Conservation (phyloP, 148 eudicot genomes). For the Rhododendron molle region DNA sequence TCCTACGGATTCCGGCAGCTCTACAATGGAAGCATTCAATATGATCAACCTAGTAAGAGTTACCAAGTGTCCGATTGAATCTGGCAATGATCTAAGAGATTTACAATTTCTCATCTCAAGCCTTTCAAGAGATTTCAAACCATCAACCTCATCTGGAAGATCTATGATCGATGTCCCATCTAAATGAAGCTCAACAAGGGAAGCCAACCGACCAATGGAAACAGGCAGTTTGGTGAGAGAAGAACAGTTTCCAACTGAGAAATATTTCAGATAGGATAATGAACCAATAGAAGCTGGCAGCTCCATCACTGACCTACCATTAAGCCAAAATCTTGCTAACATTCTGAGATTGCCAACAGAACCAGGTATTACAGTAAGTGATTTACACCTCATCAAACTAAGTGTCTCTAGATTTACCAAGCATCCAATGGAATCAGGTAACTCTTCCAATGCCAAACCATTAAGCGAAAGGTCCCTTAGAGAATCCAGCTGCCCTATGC, state of each 20-base stretch:
- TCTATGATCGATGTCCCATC: slow-evolving; percentile 19
- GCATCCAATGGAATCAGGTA: too few species aligned
- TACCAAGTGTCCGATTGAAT: slow-evolving; percentile 34
- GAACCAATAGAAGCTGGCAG: too few species aligned
- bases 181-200: slow-evolving; percentile 38
- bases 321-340: too few species aligned
- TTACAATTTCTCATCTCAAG: slow-evolving; percentile 40
- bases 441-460: too few species aligned
- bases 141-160: slow-evolving; percentile 45
- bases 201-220: slow-evolving; percentile 34
- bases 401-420: too few species aligned
- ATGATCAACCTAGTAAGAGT: slow-evolving; percentile 32
- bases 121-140: slow-evolving; percentile 36
- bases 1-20: slow-evolving; percentile 53
- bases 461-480: too few species aligned
- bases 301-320: too few species aligned
- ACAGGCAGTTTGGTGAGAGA: slow-evolving; percentile 29
- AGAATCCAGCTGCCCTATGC: too few species aligned
- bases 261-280: too few species aligned
- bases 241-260: background rate
- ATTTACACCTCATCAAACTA: too few species aligned
- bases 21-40: slow-evolving; percentile 28
- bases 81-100: slow-evolving; percentile 36
- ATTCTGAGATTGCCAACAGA: too few species aligned
- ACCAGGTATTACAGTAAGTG: too few species aligned